Conservation (phyloP, 163 green algal species). For the Trebouxia gelatinosa region DNA sequence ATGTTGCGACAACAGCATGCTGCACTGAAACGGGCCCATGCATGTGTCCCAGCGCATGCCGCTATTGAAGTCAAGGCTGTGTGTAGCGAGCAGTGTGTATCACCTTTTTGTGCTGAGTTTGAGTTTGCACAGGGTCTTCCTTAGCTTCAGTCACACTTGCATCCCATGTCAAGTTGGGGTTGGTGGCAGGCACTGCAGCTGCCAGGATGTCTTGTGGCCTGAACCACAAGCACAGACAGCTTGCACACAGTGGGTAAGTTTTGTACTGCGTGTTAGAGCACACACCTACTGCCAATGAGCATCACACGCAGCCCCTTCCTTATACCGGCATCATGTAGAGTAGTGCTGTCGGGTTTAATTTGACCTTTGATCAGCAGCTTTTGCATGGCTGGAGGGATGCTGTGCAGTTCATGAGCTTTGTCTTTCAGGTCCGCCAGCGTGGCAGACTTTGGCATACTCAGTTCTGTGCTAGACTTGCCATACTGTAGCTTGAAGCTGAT, state of each 20-base stretch:
- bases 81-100: no score
- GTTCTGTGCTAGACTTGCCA: conserved; percentile 7
- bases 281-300: conserved; percentile 21
- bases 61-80: no score
- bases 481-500: conserved; percentile 23
- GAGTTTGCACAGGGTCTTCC: conserved; percentile 16
- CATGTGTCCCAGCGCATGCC: no score
- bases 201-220: conserved; percentile 24
- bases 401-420: not conserved
- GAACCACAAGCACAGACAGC: no score
- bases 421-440: conserved; percentile 7
- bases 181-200: not conserved
- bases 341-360: conserved; percentile 7
- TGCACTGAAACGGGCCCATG: no score
- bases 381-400: conserved; percentile 16
- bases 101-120: conserved; percentile 25
- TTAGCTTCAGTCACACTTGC: not conserved
- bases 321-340: not conserved
- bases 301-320: conserved; percentile 22
- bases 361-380: conserved; percentile 24
- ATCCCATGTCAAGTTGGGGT: not conserved
- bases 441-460: not conserved
- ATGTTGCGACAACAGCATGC: no score
- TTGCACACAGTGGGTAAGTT: no score
- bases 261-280: no score